Percentiles rank a stretch among this genome's conserved stretches.
phyloP scores from a whole-genome alignment of 257 asterid genomes.

The Handroanthus guayacan region DNA sequence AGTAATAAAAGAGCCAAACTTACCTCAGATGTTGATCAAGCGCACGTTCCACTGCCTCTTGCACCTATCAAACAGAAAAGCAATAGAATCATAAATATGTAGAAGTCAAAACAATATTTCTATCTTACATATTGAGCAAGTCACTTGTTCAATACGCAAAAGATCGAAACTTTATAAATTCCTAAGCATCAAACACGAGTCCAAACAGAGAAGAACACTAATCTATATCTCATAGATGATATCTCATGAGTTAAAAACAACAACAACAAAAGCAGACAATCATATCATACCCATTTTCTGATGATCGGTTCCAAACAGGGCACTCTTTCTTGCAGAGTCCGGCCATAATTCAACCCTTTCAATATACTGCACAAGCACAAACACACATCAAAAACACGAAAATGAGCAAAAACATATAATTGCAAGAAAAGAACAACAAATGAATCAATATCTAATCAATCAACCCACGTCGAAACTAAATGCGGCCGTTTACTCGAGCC shows the following conservation, averaged over 20 bases:
- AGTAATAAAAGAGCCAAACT: slow-evolving; percentile 25
- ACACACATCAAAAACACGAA: slow-evolving; percentile 1
- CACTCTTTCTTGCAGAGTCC: slow-evolving; percentile 54
- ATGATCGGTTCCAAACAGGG: slow-evolving; percentile 62
- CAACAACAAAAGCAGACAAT: slow-evolving; percentile 15
- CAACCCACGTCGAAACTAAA: slow-evolving; percentile 42
- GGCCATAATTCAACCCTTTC: slow-evolving; percentile 50
- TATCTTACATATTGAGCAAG: neutral
- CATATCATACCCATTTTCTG: slow-evolving; percentile 60
- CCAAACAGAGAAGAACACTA: slow-evolving; percentile 1
- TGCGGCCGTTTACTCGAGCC: slow-evolving; percentile 54
- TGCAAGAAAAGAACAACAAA: neutral
- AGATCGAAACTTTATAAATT: neutral
- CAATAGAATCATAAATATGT: slow-evolving; percentile 18
- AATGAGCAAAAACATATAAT: slow-evolving; percentile 26
- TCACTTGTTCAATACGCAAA: neutral
- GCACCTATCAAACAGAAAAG: slow-evolving; percentile 59
- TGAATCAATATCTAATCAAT: neutral
- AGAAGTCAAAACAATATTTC: slow-evolving; percentile 19
- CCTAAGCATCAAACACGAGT: slow-evolving; percentile 11
- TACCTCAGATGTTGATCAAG: slow-evolving; percentile 54
- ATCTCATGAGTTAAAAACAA: neutral
- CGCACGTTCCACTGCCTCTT: slow-evolving; percentile 60
- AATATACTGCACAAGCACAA: slow-evolving; percentile 48
- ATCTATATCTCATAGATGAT: slow-evolving; percentile 2